phyloP scores from a whole-genome alignment of 495 filamentous ascomycete species.

The Podospora tetraspora region DNA sequence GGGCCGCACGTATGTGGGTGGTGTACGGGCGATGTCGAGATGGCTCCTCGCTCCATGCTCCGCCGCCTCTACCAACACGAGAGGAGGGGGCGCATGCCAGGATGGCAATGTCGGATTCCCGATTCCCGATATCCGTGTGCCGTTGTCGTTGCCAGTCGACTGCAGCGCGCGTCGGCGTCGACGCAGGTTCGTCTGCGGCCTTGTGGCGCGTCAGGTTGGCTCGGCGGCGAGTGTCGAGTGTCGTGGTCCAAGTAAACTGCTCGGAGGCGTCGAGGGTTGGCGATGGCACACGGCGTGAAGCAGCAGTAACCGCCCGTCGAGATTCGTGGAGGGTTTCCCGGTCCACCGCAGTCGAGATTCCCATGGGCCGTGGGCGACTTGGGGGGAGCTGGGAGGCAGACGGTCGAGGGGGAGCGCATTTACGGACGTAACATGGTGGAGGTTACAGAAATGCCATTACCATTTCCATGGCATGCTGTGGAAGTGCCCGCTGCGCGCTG shows the following conservation, averaged over 20 bases:
- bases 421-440: conserved; percentile 9
- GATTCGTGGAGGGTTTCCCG: conserved; percentile 7
- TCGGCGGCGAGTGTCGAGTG: neutral
- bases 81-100: neutral
- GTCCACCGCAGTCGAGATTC: conserved; percentile 7
- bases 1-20: neutral
- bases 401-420: neutral
- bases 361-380: neutral
- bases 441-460: neutral
- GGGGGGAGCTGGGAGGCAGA: neutral
- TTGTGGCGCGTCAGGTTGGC: conserved; percentile 4
- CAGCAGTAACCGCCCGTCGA: conserved; percentile 10
- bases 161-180: neutral
- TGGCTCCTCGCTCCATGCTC: neutral
- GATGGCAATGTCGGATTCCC: neutral
- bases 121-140: neutral
- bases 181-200: neutral
- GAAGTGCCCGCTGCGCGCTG: neutral
- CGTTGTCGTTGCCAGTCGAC: neutral
- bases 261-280: conserved; percentile 3
- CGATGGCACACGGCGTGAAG: conserved; percentile 14
- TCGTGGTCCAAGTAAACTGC: neutral
- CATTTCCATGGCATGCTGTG: neutral
- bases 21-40: neutral
- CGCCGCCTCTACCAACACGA: neutral